Base-by-base conservation (phyloP, 129 eudicot genomes). In the Smallanthus sonchifolius region DNA sequence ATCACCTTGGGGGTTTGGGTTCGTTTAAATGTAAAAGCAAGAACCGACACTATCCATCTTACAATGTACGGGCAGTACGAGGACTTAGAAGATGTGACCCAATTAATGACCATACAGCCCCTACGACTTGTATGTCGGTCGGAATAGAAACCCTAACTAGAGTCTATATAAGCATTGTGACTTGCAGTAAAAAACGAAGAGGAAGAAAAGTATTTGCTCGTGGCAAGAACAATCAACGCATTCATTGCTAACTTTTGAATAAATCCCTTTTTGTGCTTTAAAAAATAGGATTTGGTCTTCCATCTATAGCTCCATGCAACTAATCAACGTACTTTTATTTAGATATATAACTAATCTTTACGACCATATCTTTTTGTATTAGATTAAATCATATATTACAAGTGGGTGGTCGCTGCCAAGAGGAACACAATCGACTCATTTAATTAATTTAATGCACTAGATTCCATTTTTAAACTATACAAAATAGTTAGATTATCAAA, bases 131-230 rank as follows among this genome's bases (percentile, higher is more conserved):
- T 24, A 24, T 24, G 30, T 24, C 30, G 30, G 30, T 24, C 30
- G 1, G 30, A 24, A 24, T 24, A 24, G 30, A 24, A 24, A 24
- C 30, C 30, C 30, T 24, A 24, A 24, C 30, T 24, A 24, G 30
- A 24, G 30, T 24, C 30, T 24, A 24, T 24, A 24, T 24, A 24
- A 24, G 30, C 30, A 24, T 24, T 24, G 30, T 24, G 30, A 37
- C 30, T 8, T 7, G 74, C 30, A 30, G 30, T 59, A 68, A 45
- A 36, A 37, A 51, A 47, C 9, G 17, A 35, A 10, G 3, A 43
- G n/a, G 75, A 77, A 34, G 77, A 78, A 62, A 62, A 72, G 83
- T 79, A 79, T 72, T 11, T 40, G 78, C 63, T 59, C 14, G 43
- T 76, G 68, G 20, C 38, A 42, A 34, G 60, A 59, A 69, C 39